Evolutionary conservation across 768 basidiomycete genomes (phyloP).

Genomic region (Collybia nuda): DNA sequence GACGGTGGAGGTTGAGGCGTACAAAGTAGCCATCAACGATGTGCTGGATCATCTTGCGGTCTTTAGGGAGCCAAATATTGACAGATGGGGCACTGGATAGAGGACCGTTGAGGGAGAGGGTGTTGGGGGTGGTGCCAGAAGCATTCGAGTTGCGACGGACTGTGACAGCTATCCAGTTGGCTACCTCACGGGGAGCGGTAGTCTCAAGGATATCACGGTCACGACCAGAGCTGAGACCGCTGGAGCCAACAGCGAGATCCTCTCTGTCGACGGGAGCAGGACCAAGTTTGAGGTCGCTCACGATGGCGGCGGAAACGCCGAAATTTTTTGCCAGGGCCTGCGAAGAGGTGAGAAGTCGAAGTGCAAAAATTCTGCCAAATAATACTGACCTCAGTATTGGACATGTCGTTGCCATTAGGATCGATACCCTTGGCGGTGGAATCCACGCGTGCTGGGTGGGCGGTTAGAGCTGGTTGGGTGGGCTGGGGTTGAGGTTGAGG

Average conservation of each 20-base stretch:
- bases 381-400: conserved; percentile 56
- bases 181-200: conserved; percentile 56
- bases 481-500: conserved; percentile 25
- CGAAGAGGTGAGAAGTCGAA: background rate
- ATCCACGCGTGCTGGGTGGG: conserved; percentile 14
- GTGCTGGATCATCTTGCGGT: conserved; percentile 60
- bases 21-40: conserved; percentile 74
- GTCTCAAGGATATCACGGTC: conserved; percentile 57
- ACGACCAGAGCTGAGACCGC: conserved; percentile 66
- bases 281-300: conserved; percentile 60
- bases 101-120: conserved; percentile 31
- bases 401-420: conserved; percentile 79
- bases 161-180: conserved; percentile 59
- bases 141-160: conserved; percentile 47
- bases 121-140: conserved; percentile 25
- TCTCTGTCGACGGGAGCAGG: conserved; percentile 53
- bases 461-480: conserved; percentile 19
- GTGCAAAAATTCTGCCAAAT: background rate
- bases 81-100: conserved; percentile 34
- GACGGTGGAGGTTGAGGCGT: conserved; percentile 78
- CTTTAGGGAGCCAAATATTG: conserved; percentile 73
- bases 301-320: conserved; percentile 72
- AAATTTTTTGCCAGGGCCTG: conserved; percentile 76
- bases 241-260: conserved; percentile 77
- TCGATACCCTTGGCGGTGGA: conserved; percentile 68